Base-by-base conservation (phyloP, 495 filamentous ascomycete genomes). In the Penicillium parvum region DNA sequence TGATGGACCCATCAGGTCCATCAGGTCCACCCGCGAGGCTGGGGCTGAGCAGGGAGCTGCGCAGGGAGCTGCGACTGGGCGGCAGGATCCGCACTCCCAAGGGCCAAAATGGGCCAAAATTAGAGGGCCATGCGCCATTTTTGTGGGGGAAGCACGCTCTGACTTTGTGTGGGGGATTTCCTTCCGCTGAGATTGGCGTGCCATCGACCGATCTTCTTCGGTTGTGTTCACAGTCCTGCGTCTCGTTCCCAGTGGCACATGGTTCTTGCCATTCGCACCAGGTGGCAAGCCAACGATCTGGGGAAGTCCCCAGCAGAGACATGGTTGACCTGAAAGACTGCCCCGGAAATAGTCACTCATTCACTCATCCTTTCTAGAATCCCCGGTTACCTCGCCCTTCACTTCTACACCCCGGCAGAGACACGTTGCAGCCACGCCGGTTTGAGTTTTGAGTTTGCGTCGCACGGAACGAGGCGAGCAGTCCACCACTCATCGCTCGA, bases 401-500 rank as follows among this genome's bases (percentile, higher is more conserved):
- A 29, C 29, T 42, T 42, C 7, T 19, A 19, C 40, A n/a, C n/a
- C n/a, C n/a, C n/a, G n/a, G n/a, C n/a, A n/a, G 32, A 45, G 25
- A 30, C 55, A 55, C 52, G 55, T 52, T 58, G 48, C 52, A 53
- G 48, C 52, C 55, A 57, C 41, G 38, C 37, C 38, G 27, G 41
- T 58, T 58, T 55, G 45, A 55, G 45, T 58, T 58, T 58, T 45
- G n/a, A n/a, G n/a, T n/a, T n/a, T n/a, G n/a, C n/a, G 45, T 32
- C 39, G 51, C 44, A 55, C 47, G 37, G 37, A 57, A 47, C 27
- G 43, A 50, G 41, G 28, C 28, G 36, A 42, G 10, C 30, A 39
- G 36, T 23, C 38, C 26, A 37, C 26, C 3, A n/a, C 32, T 32
- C 30, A 34, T 29, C 22, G 40, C 17, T 27, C 37, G 5, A 47